Conservation (phyloP, 2,329 filamentous ascomycete species). For the Eutypella sp. region DNA sequence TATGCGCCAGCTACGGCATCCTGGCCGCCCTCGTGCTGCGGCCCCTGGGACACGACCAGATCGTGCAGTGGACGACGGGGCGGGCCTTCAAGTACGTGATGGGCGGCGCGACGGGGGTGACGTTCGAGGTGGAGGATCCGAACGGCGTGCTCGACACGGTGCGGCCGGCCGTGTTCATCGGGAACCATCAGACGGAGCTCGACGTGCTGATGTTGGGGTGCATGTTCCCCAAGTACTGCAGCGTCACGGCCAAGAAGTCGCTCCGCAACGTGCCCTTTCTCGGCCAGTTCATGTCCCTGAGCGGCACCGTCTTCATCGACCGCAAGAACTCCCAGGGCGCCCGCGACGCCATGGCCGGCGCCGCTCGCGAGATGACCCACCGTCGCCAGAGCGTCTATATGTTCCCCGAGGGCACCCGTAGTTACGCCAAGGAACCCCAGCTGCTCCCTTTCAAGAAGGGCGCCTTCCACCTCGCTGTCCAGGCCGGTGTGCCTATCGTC, state of each 20-base stretch:
- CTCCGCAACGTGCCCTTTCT: conserved; percentile 77
- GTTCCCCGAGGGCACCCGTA: conserved; percentile 89
- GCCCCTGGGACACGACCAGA: conserved; percentile 64
- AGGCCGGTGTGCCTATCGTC: conserved; percentile 89
- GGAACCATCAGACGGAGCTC: conserved; percentile 94
- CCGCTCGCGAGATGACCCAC: conserved; percentile 71
- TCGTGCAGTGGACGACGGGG: conserved; percentile 80
- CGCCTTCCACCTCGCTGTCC: conserved; percentile 90
- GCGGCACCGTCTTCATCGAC: conserved; percentile 92
- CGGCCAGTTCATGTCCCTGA: conserved; percentile 90
- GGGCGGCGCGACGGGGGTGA: conserved; percentile 68
- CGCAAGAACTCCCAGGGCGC: conserved; percentile 79
- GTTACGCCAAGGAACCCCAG: conserved; percentile 75
- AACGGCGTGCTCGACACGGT: conserved; percentile 55
- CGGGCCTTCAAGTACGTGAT: conserved; percentile 78
- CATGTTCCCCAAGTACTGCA: conserved; percentile 88
- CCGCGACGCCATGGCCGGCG: conserved; percentile 77
- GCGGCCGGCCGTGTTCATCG: conserved; percentile 84
- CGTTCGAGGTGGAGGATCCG: conserved; percentile 69
- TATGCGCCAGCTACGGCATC: conserved; percentile 68
- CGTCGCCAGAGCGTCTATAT: conserved; percentile 76
- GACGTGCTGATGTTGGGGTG: conserved; percentile 87
- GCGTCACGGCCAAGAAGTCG: conserved; percentile 85
- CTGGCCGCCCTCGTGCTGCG: conserved; percentile 68
- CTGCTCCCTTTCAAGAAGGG: conserved; percentile 98